phyloP scores from a whole-genome alignment of 106 monocot species.

The Allium fistulosum region DNA sequence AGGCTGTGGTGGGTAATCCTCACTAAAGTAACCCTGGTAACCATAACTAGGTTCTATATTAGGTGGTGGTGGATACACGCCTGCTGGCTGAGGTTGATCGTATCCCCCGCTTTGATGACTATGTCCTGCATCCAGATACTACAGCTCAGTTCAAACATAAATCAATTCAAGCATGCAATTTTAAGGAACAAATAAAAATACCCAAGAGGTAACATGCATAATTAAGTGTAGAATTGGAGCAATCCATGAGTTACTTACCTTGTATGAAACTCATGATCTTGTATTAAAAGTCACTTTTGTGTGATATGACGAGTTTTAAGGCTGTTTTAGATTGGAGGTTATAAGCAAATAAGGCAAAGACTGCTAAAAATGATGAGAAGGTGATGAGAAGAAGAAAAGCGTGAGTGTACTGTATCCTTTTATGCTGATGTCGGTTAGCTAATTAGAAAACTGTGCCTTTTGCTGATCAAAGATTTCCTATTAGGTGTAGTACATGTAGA shows the following conservation, averaged over 20 bases:
- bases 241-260: conserved; percentile 7
- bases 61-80: conserved; percentile 5
- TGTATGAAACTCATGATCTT: conserved; percentile 1
- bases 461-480: too few relatives aligned
- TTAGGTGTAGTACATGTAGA: too few relatives aligned
- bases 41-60: neutral
- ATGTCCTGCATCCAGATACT: neutral
- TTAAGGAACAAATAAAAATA: neutral
- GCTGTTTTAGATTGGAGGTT: too few relatives aligned
- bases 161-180: too few relatives aligned
- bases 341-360: too few relatives aligned
- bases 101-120: neutral
- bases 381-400: too few relatives aligned
- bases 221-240: neutral
- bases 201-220: conserved; percentile 3
- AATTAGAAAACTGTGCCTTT: too few relatives aligned
- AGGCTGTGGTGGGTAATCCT: conserved; percentile 1
- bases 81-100: neutral
- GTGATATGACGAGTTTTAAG: too few relatives aligned
- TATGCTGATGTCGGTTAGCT: too few relatives aligned
- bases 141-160: conserved; percentile 1
- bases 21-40: conserved; percentile 5
- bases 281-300: too few relatives aligned
- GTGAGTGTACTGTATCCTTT: too few relatives aligned
- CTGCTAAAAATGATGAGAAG: too few relatives aligned